Base-by-base conservation (phyloP, 1,139 yeast species). In the Spathaspora sp. region DNA sequence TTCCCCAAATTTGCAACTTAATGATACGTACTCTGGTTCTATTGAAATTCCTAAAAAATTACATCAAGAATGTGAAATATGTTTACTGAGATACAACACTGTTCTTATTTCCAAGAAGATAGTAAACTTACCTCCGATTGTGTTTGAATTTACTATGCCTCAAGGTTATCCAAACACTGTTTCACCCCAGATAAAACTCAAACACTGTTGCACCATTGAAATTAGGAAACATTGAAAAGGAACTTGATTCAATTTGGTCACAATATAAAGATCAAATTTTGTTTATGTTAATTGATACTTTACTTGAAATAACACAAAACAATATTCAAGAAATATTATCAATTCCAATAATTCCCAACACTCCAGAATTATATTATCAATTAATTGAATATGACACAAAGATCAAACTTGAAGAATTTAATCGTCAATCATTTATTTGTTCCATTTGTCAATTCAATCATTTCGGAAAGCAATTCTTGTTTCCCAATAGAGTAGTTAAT, bases 401-500 rank as follows among this genome's bases (percentile, higher is more conserved):
- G 4, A 20, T 31, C n/a, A 44, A 42, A n/a, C 50, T 57, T 17
- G 51, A 59, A 1, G 64, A 66, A 15, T 78, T 80, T 53, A 55
- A 70, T 5, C 47, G 52, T 10, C 58, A 61, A 27, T 71, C 84
- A 2, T 82, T 74, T 54, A 56, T 65, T 2, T 85, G 90, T 58
- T 80, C 77, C 15, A 82, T 84, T 2, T 84, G 90, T 54, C 83
- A 81, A 54, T 73, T 69, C 33, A 72, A 68, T 38, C 65, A 65
- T 20, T 20, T 20, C 23, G 4, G 7, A 20, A 20, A 20, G 23
- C 51, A 20, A 20, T 20, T 20, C 23, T 20, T 4, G 6, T 20
- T 20, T 20, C 23, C 29, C 23, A 20, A 20, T 20, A 63, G 83
- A 18, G 70, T 81, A 20, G 23, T 20, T 7, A 20, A 20, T 20